Evolutionary conservation across 331 rosid genomes (phyloP).

Genomic region (Rosa hybrid): DNA sequence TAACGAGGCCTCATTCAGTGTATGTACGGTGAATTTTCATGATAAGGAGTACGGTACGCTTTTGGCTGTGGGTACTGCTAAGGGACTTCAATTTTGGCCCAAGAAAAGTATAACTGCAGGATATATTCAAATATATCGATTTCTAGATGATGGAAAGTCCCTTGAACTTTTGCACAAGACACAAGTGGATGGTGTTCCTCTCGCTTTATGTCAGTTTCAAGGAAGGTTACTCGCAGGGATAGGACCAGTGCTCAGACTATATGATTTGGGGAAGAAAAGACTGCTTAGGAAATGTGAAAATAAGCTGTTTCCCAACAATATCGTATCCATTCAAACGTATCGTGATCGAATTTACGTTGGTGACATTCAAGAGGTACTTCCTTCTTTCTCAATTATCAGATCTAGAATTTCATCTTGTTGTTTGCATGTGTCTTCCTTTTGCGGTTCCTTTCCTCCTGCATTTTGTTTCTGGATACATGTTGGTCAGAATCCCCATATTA

Average conservation of each 20-base stretch:
- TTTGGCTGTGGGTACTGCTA: conserved; percentile 94
- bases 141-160: conserved; percentile 86
- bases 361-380: conserved; percentile 65
- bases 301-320: conserved; percentile 84
- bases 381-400: not conserved
- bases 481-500: not conserved
- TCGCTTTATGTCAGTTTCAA: conserved; percentile 89
- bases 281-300: conserved; percentile 91
- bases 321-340: conserved; percentile 80
- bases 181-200: conserved; percentile 97
- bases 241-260: conserved; percentile 82
- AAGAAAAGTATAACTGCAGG: conserved; percentile 68
- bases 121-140: conserved; percentile 87
- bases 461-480: not conserved
- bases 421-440: not conserved
- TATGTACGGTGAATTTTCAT: conserved; percentile 93
- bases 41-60: conserved; percentile 97
- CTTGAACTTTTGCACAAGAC: conserved; percentile 96
- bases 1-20: conserved; percentile 92
- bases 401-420: not conserved
- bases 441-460: not conserved
- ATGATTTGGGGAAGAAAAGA: conserved; percentile 90
- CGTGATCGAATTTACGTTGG: conserved; percentile 96
- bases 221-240: conserved; percentile 96
- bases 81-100: conserved; percentile 89